phyloP scores from a whole-genome alignment of 257 asterid genomes.

The Capsicum chinense region DNA sequence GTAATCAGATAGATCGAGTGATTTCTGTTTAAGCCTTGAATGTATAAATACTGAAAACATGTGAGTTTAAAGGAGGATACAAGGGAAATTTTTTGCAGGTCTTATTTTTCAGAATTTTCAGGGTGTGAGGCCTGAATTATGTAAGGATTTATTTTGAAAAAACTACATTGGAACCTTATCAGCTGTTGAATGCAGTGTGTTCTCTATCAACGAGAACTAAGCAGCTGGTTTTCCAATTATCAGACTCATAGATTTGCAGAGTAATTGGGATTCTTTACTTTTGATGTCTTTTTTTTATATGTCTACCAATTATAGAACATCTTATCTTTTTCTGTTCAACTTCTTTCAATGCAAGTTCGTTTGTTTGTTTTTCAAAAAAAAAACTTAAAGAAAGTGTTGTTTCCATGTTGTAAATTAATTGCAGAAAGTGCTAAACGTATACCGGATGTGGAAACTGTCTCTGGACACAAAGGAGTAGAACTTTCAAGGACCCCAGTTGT shows the following conservation, averaged over 20 bases:
- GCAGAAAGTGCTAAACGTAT: constrained; percentile 72
- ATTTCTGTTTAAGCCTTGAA: neutral
- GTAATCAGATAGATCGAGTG: constrained; percentile 5
- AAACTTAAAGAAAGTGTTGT: neutral
- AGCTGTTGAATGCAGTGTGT: constrained; percentile 16
- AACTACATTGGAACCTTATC: neutral
- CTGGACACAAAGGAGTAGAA: constrained; percentile 78
- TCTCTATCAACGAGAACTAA: constrained; percentile 19
- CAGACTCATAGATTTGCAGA: neutral
- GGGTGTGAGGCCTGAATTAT: neutral
- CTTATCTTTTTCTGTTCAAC: neutral
- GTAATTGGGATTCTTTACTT: constrained; percentile 1
- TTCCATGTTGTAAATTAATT: constrained; percentile 20
- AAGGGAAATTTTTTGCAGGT: constrained; percentile 17
- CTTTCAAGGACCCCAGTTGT: constrained; percentile 73
- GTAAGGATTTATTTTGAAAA: neutral
- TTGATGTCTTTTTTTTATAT: neutral
- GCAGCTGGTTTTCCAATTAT: neutral
- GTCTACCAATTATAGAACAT: neutral
- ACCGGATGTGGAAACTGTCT: constrained; percentile 62
- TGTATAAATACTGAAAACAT: neutral
- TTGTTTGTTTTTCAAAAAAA: neutral
- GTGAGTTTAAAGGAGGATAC: neutral
- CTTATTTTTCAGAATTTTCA: neutral
- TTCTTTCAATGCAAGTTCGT: neutral